A percentile compares a stretch with the other conserved stretches of the same genome.
These are phyloP conservation scores for Ceratobasidium sp. DNA, from an alignment of 1,284 basidiomycete genomes.

Conservation along the genomic window DNA sequence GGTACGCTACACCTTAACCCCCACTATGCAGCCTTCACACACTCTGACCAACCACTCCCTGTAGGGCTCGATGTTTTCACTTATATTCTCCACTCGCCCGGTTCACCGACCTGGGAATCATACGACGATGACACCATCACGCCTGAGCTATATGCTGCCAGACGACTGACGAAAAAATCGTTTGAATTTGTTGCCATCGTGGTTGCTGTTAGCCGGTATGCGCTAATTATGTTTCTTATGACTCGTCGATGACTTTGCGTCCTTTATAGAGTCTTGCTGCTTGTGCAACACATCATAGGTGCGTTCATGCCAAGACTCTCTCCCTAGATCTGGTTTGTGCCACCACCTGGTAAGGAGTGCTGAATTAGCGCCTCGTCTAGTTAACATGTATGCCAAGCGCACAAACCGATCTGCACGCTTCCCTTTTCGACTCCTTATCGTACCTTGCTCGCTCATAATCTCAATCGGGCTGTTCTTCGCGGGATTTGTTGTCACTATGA, in stretches of 20 bases:
- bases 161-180: not conserved
- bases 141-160: constrained; percentile 1
- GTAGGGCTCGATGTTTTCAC: constrained; percentile 23
- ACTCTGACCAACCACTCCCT: not conserved
- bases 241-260: no score
- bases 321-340: no score
- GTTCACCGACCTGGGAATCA: not conserved
- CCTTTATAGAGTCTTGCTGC: not conserved
- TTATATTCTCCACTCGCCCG: constrained; percentile 40
- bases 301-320: no score
- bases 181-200: constrained; percentile 3
- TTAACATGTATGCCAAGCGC: not conserved
- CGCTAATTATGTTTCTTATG: not conserved
- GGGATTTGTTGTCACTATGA: constrained; percentile 7
- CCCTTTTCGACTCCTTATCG: constrained; percentile 11
- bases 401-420: not conserved
- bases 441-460: not conserved
- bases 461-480: constrained; percentile 26
- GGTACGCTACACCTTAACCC: no score
- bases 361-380: no score
- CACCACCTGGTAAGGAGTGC: no score
- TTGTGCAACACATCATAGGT: constrained; percentile 20
- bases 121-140: not conserved
- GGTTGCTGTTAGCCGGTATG: constrained; percentile 27
- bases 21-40: no score